Evolutionary conservation across 257 asterid species (phyloP).

Genomic region (Gynochthodes officinalis): DNA sequence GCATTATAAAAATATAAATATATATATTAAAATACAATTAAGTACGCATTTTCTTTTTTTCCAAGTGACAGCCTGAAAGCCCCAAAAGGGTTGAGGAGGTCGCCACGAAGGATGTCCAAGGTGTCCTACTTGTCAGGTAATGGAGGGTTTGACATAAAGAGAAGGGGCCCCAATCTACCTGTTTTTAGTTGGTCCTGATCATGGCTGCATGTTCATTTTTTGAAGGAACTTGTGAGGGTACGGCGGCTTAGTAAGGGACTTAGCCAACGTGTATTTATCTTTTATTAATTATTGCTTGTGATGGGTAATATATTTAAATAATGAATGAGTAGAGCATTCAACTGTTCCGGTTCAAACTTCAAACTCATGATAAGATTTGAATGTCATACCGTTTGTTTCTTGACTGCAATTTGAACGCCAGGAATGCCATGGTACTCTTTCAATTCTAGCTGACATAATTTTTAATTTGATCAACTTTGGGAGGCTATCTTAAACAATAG

Average conservation of each 20-base stretch:
- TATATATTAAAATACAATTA: too few relatives aligned
- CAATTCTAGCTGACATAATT: too few relatives aligned
- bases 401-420: not conserved
- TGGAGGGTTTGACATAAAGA: constrained; percentile 15
- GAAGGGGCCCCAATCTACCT: constrained; percentile 17
- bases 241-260: not conserved
- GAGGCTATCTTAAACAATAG: too few relatives aligned
- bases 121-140: constrained; percentile 27
- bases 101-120: constrained; percentile 14
- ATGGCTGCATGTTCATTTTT: constrained; percentile 10
- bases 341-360: not conserved
- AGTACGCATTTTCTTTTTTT: too few relatives aligned
- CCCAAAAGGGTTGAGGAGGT: not conserved
- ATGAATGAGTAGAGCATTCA: not conserved
- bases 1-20: too few relatives aligned
- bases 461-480: too few relatives aligned
- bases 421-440: not conserved
- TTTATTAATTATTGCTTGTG: not conserved
- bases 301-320: not conserved
- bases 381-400: not conserved
- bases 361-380: not conserved
- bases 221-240: constrained; percentile 14
- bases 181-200: constrained; percentile 4
- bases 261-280: not conserved
- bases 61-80: too few relatives aligned